A percentile compares a stretch with the other conserved stretches of the same genome.
Conservation (phyloP, 345 rosid species). For the Cardamine chenopodiifolia region DNA sequence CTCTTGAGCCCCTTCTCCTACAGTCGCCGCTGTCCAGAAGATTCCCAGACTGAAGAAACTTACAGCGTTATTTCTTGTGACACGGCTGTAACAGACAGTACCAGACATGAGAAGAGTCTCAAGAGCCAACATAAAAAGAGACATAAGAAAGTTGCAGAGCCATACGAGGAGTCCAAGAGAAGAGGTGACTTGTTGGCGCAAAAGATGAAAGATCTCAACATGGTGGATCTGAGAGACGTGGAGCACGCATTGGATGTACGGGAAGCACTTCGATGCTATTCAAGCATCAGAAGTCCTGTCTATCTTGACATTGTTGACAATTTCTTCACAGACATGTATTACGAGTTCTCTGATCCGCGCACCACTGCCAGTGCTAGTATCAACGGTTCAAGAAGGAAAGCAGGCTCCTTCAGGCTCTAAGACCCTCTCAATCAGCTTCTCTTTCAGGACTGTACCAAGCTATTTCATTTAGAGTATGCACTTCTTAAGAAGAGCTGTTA, state of each 20-base stretch:
- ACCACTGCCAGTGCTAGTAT: slow-evolving; percentile 45
- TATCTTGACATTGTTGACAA: slow-evolving; percentile 81
- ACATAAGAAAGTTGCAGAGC: slow-evolving; percentile 37
- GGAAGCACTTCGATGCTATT: slow-evolving; percentile 85
- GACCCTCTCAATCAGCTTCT: neutral
- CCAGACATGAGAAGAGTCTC: slow-evolving; percentile 39
- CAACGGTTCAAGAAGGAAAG: slow-evolving; percentile 53
- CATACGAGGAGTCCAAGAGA: slow-evolving; percentile 28
- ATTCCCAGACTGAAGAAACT: slow-evolving; percentile 39
- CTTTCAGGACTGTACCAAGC: neutral
- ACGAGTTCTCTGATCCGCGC: slow-evolving; percentile 66
- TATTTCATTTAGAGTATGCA: neutral
- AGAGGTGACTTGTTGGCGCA: slow-evolving; percentile 58
- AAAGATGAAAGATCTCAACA: slow-evolving; percentile 87
- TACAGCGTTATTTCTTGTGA: slow-evolving; percentile 43
- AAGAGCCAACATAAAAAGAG: slow-evolving; percentile 42
- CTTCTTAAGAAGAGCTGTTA: neutral
- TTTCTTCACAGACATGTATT: slow-evolving; percentile 79
- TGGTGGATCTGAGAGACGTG: slow-evolving; percentile 69
- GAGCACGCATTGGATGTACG: slow-evolving; percentile 79
- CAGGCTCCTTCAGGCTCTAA: slow-evolving; percentile 55
- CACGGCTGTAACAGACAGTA: slow-evolving; percentile 42
- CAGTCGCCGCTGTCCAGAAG: slow-evolving; percentile 30
- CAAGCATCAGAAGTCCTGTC: slow-evolving; percentile 77
- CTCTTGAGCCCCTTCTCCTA: slow-evolving; percentile 50